Evolutionary conservation across 2,329 filamentous ascomycete species (phyloP), one percentile per base, ranked within the genome.

Genomic region (Xylaria sp.): DNA sequence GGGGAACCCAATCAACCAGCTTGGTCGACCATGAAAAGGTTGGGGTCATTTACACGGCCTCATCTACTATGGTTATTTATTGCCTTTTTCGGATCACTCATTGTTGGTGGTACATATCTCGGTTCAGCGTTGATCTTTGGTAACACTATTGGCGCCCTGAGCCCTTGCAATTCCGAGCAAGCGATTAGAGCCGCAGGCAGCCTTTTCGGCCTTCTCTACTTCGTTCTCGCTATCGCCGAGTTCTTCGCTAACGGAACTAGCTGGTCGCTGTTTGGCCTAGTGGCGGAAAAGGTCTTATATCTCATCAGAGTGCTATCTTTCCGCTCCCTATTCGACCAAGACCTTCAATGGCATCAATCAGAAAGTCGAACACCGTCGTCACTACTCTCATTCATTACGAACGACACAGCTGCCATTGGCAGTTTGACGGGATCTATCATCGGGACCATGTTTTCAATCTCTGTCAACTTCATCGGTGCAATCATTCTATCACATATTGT

Each of bases 341-440:
- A 89, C 68, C 80, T 91, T 56, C 84, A 90, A 67, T 93, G 90
- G 91, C 91, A 93, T 73, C 87, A 92, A 74, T 89, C 89, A 0
- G 83, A 87, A 25, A 85, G 84, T 4, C 85, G 90, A 28, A 89
- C 85, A 0, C 89, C 91, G 0, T 84, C 88, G 0, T 80, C 84
- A 12, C 81, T 94, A 5, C 81, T 93, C 2, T 88, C 88, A 0
- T 86, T 90, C 71, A 90, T 94, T 70, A 93, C 90, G 3, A 87
- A 86, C 52, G 91, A 94, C 73, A 87, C 89, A 1, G 89, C 88
- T 28, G 86, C 89, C 0, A 80, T 94, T 23, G 89, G 88, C 48
- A 90, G 89, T 0, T 84, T 94, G 70, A 91, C 88, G 63, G 91
- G 91, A 10, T 90, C 89, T 5, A 90, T 92, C 45, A 83, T 93